Conservation (phyloP, 495 filamentous ascomycete genomes). For the Jackrogersella multiformis region DNA sequence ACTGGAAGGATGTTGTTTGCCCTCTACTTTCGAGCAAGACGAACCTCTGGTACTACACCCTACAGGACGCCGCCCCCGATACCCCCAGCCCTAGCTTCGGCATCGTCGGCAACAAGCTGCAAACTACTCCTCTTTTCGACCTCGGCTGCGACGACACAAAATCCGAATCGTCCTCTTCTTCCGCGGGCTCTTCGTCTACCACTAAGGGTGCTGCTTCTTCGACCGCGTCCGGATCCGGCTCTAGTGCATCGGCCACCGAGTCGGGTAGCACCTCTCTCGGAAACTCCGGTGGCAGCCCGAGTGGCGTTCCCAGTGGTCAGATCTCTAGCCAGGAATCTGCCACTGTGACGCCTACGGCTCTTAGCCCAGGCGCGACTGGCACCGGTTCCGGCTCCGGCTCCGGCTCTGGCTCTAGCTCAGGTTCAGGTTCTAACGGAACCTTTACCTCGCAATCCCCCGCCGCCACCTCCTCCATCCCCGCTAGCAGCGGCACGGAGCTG, state of each 20-base stretch:
- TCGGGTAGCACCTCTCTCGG: constrained; percentile 15
- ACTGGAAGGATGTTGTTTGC: constrained; percentile 84
- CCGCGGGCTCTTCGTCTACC: constrained; percentile 15
- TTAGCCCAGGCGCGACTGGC: constrained; percentile 29
- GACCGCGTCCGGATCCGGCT: constrained; percentile 12
- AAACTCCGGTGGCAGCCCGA: constrained; percentile 38
- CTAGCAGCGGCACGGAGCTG: constrained; percentile 32
- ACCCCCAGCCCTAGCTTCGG: constrained; percentile 77
- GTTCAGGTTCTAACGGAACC: constrained; percentile 39
- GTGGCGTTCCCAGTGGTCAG: constrained; percentile 33
- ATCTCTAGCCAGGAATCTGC: constrained; percentile 37
- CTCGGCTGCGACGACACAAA: constrained; percentile 60
- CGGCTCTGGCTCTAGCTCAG: constrained; percentile 33
- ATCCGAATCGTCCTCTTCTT: constrained; percentile 28
- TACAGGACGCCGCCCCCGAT: constrained; percentile 68
- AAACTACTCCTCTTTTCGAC: constrained; percentile 69
- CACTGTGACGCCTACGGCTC: constrained; percentile 34
- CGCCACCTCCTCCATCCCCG: constrained; percentile 32
- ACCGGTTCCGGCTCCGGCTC: constrained; percentile 37
- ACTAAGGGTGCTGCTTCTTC: constrained; percentile 22
- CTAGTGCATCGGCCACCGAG: constrained; percentile 23
- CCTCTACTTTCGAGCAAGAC: constrained; percentile 64
- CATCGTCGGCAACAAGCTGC: constrained; percentile 53
- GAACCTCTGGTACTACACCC: constrained; percentile 82
- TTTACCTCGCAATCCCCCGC: constrained; percentile 31